Evolutionary conservation across 768 basidiomycete species (phyloP), one percentile per base, ranked within the genome.

Genomic region (Dioszegia aurantiaca): DNA sequence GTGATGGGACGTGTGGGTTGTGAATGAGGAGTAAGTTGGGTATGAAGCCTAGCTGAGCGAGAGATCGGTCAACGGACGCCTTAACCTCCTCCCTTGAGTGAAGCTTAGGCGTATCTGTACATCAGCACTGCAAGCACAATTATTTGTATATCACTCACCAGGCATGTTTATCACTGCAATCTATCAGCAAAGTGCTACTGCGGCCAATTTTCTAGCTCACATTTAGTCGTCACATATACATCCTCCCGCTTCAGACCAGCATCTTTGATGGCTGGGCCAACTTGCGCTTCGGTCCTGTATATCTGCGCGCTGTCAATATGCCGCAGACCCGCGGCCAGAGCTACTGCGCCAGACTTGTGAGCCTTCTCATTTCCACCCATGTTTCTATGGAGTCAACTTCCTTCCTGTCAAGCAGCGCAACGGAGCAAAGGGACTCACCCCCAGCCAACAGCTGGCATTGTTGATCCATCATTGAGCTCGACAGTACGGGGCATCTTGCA

Each of bases 231-330:
- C 2, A 76, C 40, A 30, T 57, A 77, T 21, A 73, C 54, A 11
- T 64, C 56, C 28, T 62, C 43, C 9, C 68, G 62, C 12, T 61
- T 46, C 30, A 61, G 5, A 0, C 39, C 52, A 19, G 73, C 56
- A 0, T 49, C 58, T 39, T 69, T 26, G 21, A 68, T 65, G 0
- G 67, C 67, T 41, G 55, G 59, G 2, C 9, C 30, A 4, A 57
- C 58, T 27, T 63, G 47, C 44, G 57, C 44, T 54, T 77, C 74
- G 30, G 72, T 74, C 19, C 61, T 30, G 58, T 68, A 68, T 23
- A 63, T 59, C 44, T 63, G 61, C n/a, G 74, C 71, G 1, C 65
- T 68, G 51, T 73, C 71, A 31, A 75, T 56, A 60, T 70, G 68
- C 0, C 26, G 26, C 1, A 74, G 30, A 3, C 72, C 73, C 4